Evolutionary conservation across 2,329 filamentous ascomycete species (phyloP).

Genomic region (Monosporascus sp.): DNA sequence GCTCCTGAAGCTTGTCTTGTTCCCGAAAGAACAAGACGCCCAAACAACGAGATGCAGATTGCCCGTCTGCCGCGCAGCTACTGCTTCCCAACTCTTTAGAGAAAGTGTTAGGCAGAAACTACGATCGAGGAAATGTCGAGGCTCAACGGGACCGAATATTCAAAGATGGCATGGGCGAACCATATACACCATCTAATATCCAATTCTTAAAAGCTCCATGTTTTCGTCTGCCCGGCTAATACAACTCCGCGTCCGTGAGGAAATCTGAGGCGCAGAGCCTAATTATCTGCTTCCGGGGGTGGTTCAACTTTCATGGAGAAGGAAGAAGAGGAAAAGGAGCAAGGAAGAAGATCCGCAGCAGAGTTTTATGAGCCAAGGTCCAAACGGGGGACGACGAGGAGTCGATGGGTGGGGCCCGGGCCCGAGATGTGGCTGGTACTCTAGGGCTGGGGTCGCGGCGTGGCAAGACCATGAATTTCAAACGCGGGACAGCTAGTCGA

Average conservation of each 20-base stretch:
- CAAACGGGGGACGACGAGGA: background rate
- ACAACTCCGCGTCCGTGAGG: slow-evolving; percentile 48
- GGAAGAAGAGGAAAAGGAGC: slow-evolving; percentile 28
- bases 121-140: slow-evolving; percentile 40
- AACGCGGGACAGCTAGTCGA: no score
- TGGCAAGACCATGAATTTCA: background rate
- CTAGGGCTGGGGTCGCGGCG: background rate
- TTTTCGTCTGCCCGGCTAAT: slow-evolving; percentile 53
- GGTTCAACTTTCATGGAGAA: slow-evolving; percentile 48
- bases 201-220: slow-evolving; percentile 61
- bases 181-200: slow-evolving; percentile 39
- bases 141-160: slow-evolving; percentile 60
- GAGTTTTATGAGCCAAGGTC: slow-evolving; percentile 2
- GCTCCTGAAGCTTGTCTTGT: no score
- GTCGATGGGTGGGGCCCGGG: background rate
- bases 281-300: slow-evolving; percentile 47
- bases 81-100: no score
- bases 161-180: slow-evolving; percentile 27
- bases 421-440: background rate
- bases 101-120: background rate
- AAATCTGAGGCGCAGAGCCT: slow-evolving; percentile 42
- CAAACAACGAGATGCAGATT: background rate
- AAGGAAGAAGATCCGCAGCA: slow-evolving; percentile 8
- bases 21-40: no score
- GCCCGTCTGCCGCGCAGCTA: no score